Conservation (phyloP, 2,329 filamentous ascomycete genomes). For the Oidium heveae region DNA sequence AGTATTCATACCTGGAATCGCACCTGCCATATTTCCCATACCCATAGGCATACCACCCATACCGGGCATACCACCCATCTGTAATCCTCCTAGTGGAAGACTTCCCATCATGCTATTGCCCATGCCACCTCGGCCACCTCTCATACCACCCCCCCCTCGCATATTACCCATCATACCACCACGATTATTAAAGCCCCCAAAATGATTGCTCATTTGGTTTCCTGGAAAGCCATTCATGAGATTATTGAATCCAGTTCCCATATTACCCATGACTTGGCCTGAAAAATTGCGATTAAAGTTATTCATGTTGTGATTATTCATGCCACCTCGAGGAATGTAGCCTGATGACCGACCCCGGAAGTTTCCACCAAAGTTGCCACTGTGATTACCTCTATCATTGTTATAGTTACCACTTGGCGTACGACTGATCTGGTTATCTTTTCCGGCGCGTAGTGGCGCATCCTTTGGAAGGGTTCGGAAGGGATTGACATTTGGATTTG, state of each 20-base stretch:
- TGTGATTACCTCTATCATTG: slow-evolving; percentile 17
- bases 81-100: slow-evolving; percentile 29
- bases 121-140: slow-evolving; percentile 21
- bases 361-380: slow-evolving; percentile 15
- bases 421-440: slow-evolving; percentile 32
- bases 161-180: slow-evolving; percentile 27
- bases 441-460: slow-evolving; percentile 42
- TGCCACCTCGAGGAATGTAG: slow-evolving; percentile 18
- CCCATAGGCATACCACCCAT: slow-evolving; percentile 15
- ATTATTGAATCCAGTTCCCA: slow-evolving; percentile 20
- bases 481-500: slow-evolving; percentile 53
- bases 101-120: slow-evolving; percentile 18
- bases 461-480: slow-evolving; percentile 85
- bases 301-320: slow-evolving; percentile 22
- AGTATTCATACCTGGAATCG: slow-evolving; percentile 29
- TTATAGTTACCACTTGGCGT: slow-evolving; percentile 24
- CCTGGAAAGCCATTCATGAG: slow-evolving; percentile 23
- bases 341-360: slow-evolving; percentile 24
- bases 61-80: slow-evolving; percentile 24
- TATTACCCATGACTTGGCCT: slow-evolving; percentile 19
- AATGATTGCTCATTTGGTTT: slow-evolving; percentile 17
- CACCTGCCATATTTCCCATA: slow-evolving; percentile 24
- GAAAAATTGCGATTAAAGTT: slow-evolving; percentile 25
- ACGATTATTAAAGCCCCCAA: slow-evolving; percentile 27
- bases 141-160: slow-evolving; percentile 27